phyloP scores from a whole-genome alignment of 371 early-diverging fungal species.

The Haplosporangium sp. region DNA sequence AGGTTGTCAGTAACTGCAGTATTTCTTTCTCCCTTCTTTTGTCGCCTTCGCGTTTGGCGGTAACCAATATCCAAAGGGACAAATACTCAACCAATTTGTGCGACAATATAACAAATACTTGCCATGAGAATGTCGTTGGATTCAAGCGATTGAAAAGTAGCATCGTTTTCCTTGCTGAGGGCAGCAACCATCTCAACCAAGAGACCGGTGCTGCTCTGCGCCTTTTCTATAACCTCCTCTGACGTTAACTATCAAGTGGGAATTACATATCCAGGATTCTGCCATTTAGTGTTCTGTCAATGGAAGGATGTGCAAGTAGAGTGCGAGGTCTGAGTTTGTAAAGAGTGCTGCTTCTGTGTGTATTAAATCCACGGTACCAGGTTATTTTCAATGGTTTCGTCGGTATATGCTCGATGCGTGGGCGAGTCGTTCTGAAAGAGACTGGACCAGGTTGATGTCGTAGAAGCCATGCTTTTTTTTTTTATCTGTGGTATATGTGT shows the following conservation, averaged over 20 bases:
- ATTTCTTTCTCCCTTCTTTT: neutral
- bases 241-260: slow-evolving; percentile 16
- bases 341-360: neutral
- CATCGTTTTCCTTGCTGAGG: slow-evolving; percentile 9
- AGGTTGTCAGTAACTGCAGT: neutral
- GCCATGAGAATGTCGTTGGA: slow-evolving; percentile 43
- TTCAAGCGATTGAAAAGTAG: slow-evolving; percentile 8
- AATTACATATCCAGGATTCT: neutral
- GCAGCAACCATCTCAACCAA: slow-evolving; percentile 34
- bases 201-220: slow-evolving; percentile 35
- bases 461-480: slow-evolving; percentile 28
- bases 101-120: slow-evolving; percentile 3
- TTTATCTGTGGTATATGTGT: slow-evolving; percentile 2
- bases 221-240: slow-evolving; percentile 38
- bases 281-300: neutral
- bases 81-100: neutral
- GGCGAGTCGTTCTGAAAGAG: slow-evolving; percentile 24
- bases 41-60: neutral
- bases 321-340: neutral
- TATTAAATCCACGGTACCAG: slow-evolving; percentile 6
- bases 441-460: slow-evolving; percentile 28
- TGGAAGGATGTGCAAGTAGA: neutral
- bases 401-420: slow-evolving; percentile 24
- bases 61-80: neutral
- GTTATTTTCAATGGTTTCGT: slow-evolving; percentile 36